phyloP scores from a whole-genome alignment of 2,329 filamentous ascomycete species.

The Diaporthe longicolla region DNA sequence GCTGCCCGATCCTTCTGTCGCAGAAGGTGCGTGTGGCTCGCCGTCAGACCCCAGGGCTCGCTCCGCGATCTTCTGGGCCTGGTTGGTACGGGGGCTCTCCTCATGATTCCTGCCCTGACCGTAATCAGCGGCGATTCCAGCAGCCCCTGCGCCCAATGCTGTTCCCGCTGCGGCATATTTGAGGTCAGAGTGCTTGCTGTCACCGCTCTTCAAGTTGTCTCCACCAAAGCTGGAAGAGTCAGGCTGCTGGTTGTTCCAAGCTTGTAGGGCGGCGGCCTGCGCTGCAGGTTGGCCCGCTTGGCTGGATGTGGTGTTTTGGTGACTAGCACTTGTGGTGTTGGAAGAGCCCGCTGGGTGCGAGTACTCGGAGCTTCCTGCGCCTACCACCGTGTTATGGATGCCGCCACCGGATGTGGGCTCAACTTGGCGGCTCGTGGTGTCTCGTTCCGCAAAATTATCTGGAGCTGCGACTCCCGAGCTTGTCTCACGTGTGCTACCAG shows the following conservation, averaged over 20 bases:
- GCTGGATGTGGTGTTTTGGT: not conserved
- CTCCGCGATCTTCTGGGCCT: slow-evolving; percentile 31
- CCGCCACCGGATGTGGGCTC: slow-evolving; percentile 9
- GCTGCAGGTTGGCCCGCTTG: slow-evolving; percentile 6
- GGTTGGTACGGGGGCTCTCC: slow-evolving; percentile 17
- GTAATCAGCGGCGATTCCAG: slow-evolving; percentile 29
- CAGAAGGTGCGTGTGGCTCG: slow-evolving; percentile 11
- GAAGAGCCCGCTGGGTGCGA: not conserved
- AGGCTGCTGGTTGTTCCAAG: slow-evolving; percentile 21
- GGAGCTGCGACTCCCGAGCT: not conserved
- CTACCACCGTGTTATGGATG: slow-evolving; percentile 39
- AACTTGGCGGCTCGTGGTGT: not conserved
- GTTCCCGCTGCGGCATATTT: slow-evolving; percentile 3
- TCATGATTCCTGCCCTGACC: slow-evolving; percentile 38
- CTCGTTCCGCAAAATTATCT: not conserved
- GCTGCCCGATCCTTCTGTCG: not conserved
- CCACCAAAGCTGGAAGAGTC: not conserved
- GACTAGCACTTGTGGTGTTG: not conserved
- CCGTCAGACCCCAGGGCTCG: slow-evolving; percentile 35
- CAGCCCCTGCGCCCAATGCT: slow-evolving; percentile 13
- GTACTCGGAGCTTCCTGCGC: slow-evolving; percentile 34
- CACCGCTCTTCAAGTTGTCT: not conserved
- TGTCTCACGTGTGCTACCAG: slow-evolving; percentile 14
- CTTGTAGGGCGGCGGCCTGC: slow-evolving; percentile 35
- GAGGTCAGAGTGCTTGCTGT: not conserved